Conservation (phyloP, 129 eudicot species). For the Lonicera japonica region DNA sequence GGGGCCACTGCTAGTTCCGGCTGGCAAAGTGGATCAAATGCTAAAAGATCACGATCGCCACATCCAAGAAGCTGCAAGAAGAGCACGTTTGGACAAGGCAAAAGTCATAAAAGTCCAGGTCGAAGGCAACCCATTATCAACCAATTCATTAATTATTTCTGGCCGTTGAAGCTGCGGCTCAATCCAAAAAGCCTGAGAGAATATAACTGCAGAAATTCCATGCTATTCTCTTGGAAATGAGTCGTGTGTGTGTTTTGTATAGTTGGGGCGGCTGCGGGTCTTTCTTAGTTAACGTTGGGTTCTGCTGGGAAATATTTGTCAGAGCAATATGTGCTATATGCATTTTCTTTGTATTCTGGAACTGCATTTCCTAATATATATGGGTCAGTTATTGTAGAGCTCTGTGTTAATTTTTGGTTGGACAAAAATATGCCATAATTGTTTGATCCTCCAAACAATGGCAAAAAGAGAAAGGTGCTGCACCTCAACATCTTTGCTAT, state of each 20-base stretch:
- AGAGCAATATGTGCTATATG: background rate
- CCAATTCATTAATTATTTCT: conserved; percentile 45
- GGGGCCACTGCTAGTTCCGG: conserved; percentile 69
- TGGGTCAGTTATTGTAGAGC: background rate
- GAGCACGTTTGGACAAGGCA: conserved; percentile 70
- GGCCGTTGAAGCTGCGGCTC: conserved; percentile 43
- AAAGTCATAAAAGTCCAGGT: conserved; percentile 48
- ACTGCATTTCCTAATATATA: background rate
- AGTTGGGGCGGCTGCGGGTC: background rate
- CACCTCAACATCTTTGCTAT: background rate
- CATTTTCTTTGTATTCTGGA: background rate
- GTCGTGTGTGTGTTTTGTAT: background rate
- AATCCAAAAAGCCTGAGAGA: background rate
- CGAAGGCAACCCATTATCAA: conserved; percentile 34
- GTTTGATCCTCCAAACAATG: background rate
- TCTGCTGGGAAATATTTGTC: background rate
- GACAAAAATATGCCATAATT: background rate
- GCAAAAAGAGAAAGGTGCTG: no score
- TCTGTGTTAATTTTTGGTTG: background rate
- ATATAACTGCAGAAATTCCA: background rate
- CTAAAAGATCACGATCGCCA: conserved; percentile 90
- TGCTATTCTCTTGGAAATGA: background rate
- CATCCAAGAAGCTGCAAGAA: conserved; percentile 79
- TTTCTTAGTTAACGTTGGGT: background rate
- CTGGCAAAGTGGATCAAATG: conserved; percentile 75